Evolutionary conservation across 768 basidiomycete species (phyloP).

Genomic region (Hebeloma cylindrosporum): DNA sequence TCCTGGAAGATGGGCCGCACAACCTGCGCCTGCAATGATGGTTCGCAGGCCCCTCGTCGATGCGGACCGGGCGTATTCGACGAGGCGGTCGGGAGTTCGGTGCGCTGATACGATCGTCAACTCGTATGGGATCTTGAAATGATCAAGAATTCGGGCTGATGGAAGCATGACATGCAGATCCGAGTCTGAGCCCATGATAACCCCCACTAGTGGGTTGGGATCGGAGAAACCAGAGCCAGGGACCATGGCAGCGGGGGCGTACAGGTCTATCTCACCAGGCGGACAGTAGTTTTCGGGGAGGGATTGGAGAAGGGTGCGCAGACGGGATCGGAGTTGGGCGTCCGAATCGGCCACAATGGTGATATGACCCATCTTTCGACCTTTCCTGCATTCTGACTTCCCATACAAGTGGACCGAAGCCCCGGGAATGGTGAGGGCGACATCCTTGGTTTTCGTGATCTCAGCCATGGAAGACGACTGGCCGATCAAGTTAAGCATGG

Average conservation of each 20-base stretch:
- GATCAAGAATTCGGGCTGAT: conserved; percentile 79
- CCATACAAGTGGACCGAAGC: conserved; percentile 90
- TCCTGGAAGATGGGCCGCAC: conserved; percentile 95
- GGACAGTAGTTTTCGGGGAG: conserved; percentile 52
- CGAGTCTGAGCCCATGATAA: conserved; percentile 99
- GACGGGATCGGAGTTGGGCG: conserved; percentile 62
- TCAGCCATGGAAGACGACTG: conserved; percentile 63
- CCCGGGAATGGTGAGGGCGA: conserved; percentile 70
- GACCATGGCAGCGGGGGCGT: conserved; percentile 46
- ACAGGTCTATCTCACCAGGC: conserved; percentile 48
- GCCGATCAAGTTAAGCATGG: conserved; percentile 97
- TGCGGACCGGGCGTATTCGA: conserved; percentile 79
- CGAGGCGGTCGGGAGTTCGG: conserved; percentile 85
- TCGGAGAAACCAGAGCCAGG: conserved; percentile 58
- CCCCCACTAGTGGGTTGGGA: conserved; percentile 75
- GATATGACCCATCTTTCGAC: conserved; percentile 97
- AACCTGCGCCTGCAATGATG: conserved; percentile 96
- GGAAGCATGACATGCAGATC: conserved; percentile 94
- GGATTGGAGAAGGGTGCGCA: conserved; percentile 72
- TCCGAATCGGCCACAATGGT: conserved; percentile 85
- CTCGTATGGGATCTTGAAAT: conserved; percentile 87
- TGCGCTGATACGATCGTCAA: conserved; percentile 96
- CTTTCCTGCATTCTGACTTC: conserved; percentile 85
- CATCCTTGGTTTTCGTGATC: conserved; percentile 53
- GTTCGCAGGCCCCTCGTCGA: conserved; percentile 62